A percentile compares a stretch with the other conserved stretches of the same genome.
Evolutionary conservation across 306 rosid species (phyloP).

Genomic region (Ceratonia siliqua): DNA sequence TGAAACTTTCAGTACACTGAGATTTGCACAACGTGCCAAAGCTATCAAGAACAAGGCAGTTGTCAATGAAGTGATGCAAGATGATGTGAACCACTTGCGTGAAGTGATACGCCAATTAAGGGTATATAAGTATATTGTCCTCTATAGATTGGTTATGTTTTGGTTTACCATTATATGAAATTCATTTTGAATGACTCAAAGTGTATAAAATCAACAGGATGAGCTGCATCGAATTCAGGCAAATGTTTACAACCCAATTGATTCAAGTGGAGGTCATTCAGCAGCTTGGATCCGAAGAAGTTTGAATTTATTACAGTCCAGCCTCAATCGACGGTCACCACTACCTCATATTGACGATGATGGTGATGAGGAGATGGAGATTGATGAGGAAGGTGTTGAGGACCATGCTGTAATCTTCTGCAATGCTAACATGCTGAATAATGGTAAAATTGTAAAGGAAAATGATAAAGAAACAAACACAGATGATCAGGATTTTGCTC

Average conservation of each 20-base stretch:
- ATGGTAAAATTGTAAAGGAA: conserved; percentile 17
- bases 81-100: conserved; percentile 78
- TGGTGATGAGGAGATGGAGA: conserved; percentile 94
- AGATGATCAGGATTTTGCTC: conserved; percentile 14
- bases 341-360: conserved; percentile 67
- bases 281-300: conserved; percentile 87
- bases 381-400: conserved; percentile 89
- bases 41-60: conserved; percentile 87
- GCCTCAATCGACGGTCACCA: conserved; percentile 48
- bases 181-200: conserved; percentile 33
- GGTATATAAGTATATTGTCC: conserved; percentile 66
- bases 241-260: conserved; percentile 51
- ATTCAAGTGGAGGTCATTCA: conserved; percentile 63
- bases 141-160: conserved; percentile 24
- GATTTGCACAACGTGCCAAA: conserved; percentile 93
- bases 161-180: conserved; percentile 13
- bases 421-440: conserved; percentile 9
- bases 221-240: conserved; percentile 72
- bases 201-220: conserved; percentile 54
- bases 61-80: conserved; percentile 82
- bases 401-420: conserved; percentile 29
- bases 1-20: conserved; percentile 88
- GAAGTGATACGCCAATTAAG: conserved; percentile 84
- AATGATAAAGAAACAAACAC: conserved; percentile 3
- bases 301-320: conserved; percentile 57